Evolutionary conservation across 78 protist genomes (phyloP), one percentile per base, ranked within the genome.

Genomic region (Dictyostelium firmibasis): DNA sequence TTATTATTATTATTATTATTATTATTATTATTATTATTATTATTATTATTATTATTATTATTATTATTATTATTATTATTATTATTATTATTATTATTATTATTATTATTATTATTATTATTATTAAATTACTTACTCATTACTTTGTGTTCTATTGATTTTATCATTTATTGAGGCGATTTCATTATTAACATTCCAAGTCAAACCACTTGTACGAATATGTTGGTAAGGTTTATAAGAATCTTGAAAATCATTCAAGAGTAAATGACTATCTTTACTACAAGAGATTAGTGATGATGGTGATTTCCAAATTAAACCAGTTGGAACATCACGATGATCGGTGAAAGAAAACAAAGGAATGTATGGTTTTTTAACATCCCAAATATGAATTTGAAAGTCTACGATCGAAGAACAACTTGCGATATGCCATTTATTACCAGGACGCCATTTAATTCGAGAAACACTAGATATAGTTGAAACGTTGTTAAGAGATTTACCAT

Each of bases 401-500:
- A 92, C 92, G n/a, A 92, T 82, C 29, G 93, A 85, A 7, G 97
- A 84, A 27, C 96, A 92, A 69, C 94, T 88, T 27, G 97, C 97
- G 6, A 96, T 77, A 31, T 96, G 93, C 91, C 91, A 77, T 33
- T 75, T 36, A 29, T 92, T 84, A 47, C 79, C 53, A 7, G 96
- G 96, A 29, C 97, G 36, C 97, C 97, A 96, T 25, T 74, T 76
- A n/a, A 96, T 92, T 29, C 92, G 86, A 0, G 96, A 83, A 16
- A 96, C 97, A 33, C 81, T 43, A n/a, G 96, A 86, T n/a, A 92
- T 85, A 0, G 96, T 92, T 29, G 95, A 94, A 20, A 96, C 41
- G 33, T 86, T 89, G 35, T 74, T 35, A 8, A 84, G 72, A 8
- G 79, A 81, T 47, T 64, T 60, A 44, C 64, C 29, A 33, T 20